These are phyloP conservation scores for Coemansia sp. DNA, from an alignment of 192 early-diverging fungal genomes.

Conservation along the genomic window DNA sequence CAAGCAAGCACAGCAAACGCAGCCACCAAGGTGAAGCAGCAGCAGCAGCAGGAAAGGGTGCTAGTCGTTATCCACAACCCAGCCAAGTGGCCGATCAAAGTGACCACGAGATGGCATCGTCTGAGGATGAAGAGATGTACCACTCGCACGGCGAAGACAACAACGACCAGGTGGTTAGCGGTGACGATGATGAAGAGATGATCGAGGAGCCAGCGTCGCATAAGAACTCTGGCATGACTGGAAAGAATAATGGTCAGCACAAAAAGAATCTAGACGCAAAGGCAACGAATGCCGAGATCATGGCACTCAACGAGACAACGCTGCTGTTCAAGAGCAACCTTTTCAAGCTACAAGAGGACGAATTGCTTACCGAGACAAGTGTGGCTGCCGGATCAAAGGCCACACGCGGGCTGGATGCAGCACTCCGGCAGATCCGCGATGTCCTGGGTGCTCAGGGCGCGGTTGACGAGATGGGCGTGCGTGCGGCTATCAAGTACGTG, in stretches of 20 bases:
- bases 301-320: conserved; percentile 76
- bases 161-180: conserved; percentile 19
- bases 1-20: neutral
- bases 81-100: conserved; percentile 53
- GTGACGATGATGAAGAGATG: neutral
- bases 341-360: conserved; percentile 79
- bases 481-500: conserved; percentile 31
- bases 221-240: conserved; percentile 9
- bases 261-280: conserved; percentile 1
- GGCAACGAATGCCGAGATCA: conserved; percentile 80
- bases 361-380: conserved; percentile 30
- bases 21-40: neutral
- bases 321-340: conserved; percentile 88
- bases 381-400: conserved; percentile 21
- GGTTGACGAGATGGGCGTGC: conserved; percentile 26
- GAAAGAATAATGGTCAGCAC: conserved; percentile 14
- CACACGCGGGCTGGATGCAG: conserved; percentile 36
- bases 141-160: conserved; percentile 11
- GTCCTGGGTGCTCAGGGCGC: conserved; percentile 12
- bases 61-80: neutral
- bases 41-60: neutral
- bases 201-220: conserved; percentile 3
- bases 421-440: conserved; percentile 58
- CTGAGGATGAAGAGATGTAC: conserved; percentile 51
- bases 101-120: conserved; percentile 29